Percentiles rank a stretch among this genome's conserved stretches.
Evolutionary conservation across 805 yeast species (phyloP).

Genomic region (Candida xyloterini): DNA sequence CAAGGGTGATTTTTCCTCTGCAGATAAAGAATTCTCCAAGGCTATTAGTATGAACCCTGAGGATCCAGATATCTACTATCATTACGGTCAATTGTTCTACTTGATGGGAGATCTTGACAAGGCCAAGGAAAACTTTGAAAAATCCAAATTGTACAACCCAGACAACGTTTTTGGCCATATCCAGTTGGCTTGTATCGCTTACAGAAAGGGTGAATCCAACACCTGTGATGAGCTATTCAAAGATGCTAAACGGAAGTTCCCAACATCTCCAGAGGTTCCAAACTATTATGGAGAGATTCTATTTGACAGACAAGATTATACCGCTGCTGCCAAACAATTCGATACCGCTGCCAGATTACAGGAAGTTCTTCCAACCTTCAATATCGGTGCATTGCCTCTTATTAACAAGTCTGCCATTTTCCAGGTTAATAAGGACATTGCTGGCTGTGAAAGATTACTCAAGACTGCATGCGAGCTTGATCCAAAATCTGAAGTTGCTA

Average conservation of each 20-base stretch:
- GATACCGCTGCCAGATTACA: slow-evolving; percentile 85
- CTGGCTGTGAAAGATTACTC: slow-evolving; percentile 62
- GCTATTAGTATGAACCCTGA: slow-evolving; percentile 70
- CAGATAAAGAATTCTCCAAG: slow-evolving; percentile 62
- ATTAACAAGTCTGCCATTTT: slow-evolving; percentile 81
- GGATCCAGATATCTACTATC: slow-evolving; percentile 84
- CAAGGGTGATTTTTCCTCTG: slow-evolving; percentile 57
- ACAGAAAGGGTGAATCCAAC: slow-evolving; percentile 64
- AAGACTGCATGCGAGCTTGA: slow-evolving; percentile 77
- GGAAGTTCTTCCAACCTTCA: slow-evolving; percentile 59
- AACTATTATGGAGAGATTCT: slow-evolving; percentile 94
- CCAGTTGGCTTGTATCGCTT: slow-evolving; percentile 89
- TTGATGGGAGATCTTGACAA: slow-evolving; percentile 68
- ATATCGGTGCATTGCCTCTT: slow-evolving; percentile 86
- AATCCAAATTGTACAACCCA: slow-evolving; percentile 71
- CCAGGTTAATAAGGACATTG: slow-evolving; percentile 52
- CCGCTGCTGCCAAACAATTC: slow-evolving; percentile 75
- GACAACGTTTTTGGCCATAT: slow-evolving; percentile 80
- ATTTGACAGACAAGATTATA: slow-evolving; percentile 72
- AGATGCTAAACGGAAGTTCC: slow-evolving; percentile 70
- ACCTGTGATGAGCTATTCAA: slow-evolving; percentile 63
- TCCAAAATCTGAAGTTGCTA: slow-evolving; percentile 85
- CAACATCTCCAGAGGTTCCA: slow-evolving; percentile 87
- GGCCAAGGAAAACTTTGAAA: slow-evolving; percentile 73
- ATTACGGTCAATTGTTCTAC: slow-evolving; percentile 89